A percentile compares a stretch with the other conserved stretches of the same genome.
Evolutionary conservation across 2,329 filamentous ascomycete species (phyloP).

Genomic region (Fusarium humuli): DNA sequence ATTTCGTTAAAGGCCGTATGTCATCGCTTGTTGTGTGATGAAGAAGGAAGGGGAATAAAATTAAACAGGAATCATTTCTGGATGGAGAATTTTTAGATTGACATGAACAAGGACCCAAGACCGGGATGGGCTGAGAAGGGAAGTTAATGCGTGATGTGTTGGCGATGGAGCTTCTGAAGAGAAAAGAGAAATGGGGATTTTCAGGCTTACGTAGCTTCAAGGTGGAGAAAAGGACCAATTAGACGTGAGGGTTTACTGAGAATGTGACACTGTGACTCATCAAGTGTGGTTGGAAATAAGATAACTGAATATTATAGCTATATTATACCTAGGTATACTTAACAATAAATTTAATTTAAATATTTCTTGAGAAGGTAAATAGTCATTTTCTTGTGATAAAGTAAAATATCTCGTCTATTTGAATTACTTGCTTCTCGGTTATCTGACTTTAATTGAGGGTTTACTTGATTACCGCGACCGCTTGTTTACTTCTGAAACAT

Average conservation of each 20-base stretch:
- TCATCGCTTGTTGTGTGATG: not conserved
- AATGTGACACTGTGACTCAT: conserved; percentile 8
- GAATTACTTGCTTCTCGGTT: not conserved
- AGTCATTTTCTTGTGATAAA: too few relatives aligned
- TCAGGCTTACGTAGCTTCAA: conserved; percentile 10
- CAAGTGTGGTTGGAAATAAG: not conserved
- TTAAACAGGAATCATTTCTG: not conserved
- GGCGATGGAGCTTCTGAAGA: not conserved
- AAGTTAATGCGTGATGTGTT: conserved; percentile 12
- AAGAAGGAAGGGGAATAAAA: not conserved
- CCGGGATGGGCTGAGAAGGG: conserved; percentile 4
- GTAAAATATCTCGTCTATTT: too few relatives aligned
- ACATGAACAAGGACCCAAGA: not conserved
- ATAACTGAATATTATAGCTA: not conserved
- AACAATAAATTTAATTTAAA: accelerated
- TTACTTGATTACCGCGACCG: conserved; percentile 1
- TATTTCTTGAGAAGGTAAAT: too few relatives aligned
- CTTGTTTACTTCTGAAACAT: conserved; percentile 1
- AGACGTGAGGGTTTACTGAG: not conserved
- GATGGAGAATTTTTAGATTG: conserved; percentile 1
- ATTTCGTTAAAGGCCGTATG: not conserved
- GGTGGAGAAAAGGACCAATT: not conserved
- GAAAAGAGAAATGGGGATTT: conserved; percentile 3
- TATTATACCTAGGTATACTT: not conserved
- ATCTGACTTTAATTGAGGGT: not conserved